These are phyloP conservation scores for Alternaria longipes DNA, from an alignment of 2,329 filamentous ascomycete genomes.

Conservation along the genomic window DNA sequence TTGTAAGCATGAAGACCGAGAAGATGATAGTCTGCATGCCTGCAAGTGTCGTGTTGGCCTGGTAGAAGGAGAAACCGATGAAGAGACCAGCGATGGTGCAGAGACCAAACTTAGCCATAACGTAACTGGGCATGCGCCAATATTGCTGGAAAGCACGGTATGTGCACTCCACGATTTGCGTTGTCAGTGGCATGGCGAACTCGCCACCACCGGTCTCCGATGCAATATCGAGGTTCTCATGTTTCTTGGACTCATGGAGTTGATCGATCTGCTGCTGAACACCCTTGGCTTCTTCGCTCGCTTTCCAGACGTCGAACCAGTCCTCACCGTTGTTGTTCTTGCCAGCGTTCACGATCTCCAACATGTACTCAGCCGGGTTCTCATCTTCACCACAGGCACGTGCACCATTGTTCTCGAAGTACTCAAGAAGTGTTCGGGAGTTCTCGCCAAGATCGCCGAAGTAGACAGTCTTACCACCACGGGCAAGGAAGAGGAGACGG, in stretches of 20 bases:
- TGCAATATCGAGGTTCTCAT: slow-evolving; percentile 37
- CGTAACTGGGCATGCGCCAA: slow-evolving; percentile 57
- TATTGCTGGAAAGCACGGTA: slow-evolving; percentile 57
- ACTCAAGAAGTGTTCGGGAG: slow-evolving; percentile 53
- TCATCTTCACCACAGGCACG: slow-evolving; percentile 67
- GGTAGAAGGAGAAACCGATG: slow-evolving; percentile 55
- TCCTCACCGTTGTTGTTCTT: slow-evolving; percentile 44
- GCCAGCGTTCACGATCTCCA: slow-evolving; percentile 58
- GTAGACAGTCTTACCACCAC: slow-evolving; percentile 57
- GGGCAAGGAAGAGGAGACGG: slow-evolving; percentile 54
- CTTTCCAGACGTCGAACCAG: slow-evolving; percentile 55
- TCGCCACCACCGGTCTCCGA: slow-evolving; percentile 51
- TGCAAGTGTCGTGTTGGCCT: slow-evolving; percentile 48
- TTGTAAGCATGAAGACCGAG: slow-evolving; percentile 61
- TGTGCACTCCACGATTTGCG: slow-evolving; percentile 49
- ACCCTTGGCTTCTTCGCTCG: slow-evolving; percentile 26
- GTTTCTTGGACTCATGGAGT: slow-evolving; percentile 49
- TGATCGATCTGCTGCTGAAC: slow-evolving; percentile 53
- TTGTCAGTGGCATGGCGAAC: slow-evolving; percentile 55
- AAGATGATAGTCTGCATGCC: slow-evolving; percentile 59
- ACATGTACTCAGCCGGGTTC: slow-evolving; percentile 81
- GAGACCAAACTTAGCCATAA: slow-evolving; percentile 47
- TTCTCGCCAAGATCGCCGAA: slow-evolving; percentile 59
- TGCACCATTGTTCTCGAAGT: slow-evolving; percentile 72
- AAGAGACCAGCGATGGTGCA: slow-evolving; percentile 41